These are phyloP conservation scores for Garcileccinum viscosum DNA, from an alignment of 1,284 basidiomycete genomes.

Conservation along the genomic window DNA sequence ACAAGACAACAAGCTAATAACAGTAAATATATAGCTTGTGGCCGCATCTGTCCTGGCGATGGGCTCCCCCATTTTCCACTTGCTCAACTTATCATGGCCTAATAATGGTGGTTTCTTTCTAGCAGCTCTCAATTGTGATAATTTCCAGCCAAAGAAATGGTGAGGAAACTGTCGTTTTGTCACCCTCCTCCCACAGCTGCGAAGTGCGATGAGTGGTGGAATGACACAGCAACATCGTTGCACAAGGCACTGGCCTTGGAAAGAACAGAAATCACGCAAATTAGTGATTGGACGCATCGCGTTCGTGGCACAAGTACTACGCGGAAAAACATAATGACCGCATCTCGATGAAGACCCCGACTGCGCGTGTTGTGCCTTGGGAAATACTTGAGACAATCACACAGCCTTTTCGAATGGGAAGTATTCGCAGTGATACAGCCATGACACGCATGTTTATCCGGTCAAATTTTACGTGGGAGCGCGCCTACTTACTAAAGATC, in stretches of 20 bases:
- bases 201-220: too few relatives aligned
- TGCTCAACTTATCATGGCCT: neutral
- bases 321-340: too few relatives aligned
- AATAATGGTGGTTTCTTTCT: neutral
- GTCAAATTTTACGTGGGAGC: too few relatives aligned
- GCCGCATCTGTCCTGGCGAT: neutral
- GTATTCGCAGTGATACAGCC: too few relatives aligned
- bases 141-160: neutral
- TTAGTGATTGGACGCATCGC: constrained; percentile 9
- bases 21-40: neutral
- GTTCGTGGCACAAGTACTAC: too few relatives aligned
- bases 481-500: constrained; percentile 3
- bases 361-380: neutral
- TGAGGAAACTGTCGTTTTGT: neutral
- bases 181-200: neutral
- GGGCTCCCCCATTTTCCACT: neutral
- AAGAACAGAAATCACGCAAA: constrained; percentile 5
- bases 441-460: too few relatives aligned
- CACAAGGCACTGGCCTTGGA: neutral
- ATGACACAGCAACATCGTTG: constrained; percentile 4
- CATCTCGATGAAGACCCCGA: constrained; percentile 4
- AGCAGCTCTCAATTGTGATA: neutral
- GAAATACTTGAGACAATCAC: neutral
- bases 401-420: neutral
- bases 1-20: neutral